phyloP scores from a whole-genome alignment of 163 green algal genomes.

The Scenedesmus sp. region DNA sequence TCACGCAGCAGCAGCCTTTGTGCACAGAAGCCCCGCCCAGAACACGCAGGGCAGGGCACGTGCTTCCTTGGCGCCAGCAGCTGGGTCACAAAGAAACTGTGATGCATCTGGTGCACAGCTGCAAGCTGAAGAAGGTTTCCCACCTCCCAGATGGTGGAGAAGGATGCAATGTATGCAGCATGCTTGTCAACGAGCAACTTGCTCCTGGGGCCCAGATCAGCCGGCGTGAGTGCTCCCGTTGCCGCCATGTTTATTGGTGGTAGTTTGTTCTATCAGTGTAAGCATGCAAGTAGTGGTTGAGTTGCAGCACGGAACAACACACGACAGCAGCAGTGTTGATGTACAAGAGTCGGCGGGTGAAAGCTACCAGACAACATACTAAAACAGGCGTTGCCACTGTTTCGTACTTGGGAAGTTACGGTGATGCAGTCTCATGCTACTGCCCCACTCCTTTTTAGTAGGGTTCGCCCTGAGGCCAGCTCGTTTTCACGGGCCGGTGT shows the following conservation, averaged over 20 bases:
- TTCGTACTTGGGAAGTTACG: too few relatives aligned
- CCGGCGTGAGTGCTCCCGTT: constrained; percentile 54
- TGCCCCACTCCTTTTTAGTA: too few relatives aligned
- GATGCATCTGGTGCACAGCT: too few relatives aligned
- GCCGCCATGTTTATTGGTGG: not conserved
- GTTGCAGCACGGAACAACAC: not conserved
- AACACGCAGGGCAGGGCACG: too few relatives aligned
- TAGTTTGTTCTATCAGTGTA: not conserved
- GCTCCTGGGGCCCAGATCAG: constrained; percentile 61
- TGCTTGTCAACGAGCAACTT: constrained; percentile 82
- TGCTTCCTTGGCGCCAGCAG: too few relatives aligned
- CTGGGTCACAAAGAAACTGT: too few relatives aligned
- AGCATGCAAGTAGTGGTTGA: not conserved
- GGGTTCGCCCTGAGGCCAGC: too few relatives aligned
- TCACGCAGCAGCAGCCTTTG: not conserved
- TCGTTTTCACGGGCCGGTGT: too few relatives aligned
- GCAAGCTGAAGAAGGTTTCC: not conserved
- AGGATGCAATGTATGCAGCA: constrained; percentile 78
- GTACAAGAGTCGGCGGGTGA: not conserved
- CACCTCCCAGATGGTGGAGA: constrained; percentile 72
- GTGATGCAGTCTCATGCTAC: too few relatives aligned
- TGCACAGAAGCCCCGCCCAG: too few relatives aligned
- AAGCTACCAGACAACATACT: not conserved
- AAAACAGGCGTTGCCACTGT: too few relatives aligned
- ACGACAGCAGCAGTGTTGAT: constrained; percentile 1